phyloP scores from a whole-genome alignment of 441 rosid species.

The Capsella rubella region DNA sequence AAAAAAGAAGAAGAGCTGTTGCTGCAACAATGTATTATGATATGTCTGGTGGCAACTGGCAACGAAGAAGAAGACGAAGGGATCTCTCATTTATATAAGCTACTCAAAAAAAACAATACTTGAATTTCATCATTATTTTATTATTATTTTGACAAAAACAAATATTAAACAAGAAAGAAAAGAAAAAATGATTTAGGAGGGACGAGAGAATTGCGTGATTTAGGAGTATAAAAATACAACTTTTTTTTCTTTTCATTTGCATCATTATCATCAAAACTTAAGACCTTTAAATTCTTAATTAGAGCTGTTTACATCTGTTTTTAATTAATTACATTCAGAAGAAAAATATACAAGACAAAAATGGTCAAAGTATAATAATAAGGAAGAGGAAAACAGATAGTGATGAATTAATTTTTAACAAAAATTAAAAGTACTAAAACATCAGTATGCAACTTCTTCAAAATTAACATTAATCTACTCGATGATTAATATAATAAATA shows the following conservation, averaged over 20 bases:
- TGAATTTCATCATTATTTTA: background rate
- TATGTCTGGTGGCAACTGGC: slow-evolving; percentile 43
- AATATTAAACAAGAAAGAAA: background rate
- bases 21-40: slow-evolving; percentile 24
- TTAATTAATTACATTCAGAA: background rate
- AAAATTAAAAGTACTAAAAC: no score
- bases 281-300: background rate
- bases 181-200: slow-evolving; percentile 16
- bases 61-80: slow-evolving; percentile 38
- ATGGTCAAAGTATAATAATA: background rate
- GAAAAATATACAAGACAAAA: background rate
- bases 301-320: background rate
- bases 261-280: slow-evolving; percentile 10
- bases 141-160: background rate
- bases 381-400: background rate
- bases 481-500: no score
- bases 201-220: slow-evolving; percentile 27
- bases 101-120: background rate
- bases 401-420: background rate
- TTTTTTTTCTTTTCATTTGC: background rate
- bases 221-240: background rate
- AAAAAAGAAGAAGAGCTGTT: background rate
- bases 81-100: slow-evolving; percentile 45
- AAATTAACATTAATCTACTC: background rate
- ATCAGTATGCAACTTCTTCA: background rate